phyloP scores from a whole-genome alignment of 1,139 yeast species.

The Debaryomycetaceae sp. region DNA sequence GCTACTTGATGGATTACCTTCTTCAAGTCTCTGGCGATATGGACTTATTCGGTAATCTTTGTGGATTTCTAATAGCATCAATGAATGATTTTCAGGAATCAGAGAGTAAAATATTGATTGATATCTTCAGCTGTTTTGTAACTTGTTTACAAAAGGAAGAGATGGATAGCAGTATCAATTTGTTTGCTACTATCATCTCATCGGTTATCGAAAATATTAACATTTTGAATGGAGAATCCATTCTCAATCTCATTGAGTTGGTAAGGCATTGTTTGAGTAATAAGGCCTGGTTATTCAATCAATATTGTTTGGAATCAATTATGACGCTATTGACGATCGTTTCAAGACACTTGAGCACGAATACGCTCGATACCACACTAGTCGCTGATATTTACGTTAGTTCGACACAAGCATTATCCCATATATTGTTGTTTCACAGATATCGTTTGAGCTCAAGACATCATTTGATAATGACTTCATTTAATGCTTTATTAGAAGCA shows the following conservation, averaged over 20 bases:
- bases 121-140: slow-evolving; percentile 5
- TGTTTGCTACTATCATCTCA: slow-evolving; percentile 1
- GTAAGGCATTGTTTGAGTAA: slow-evolving; percentile 44
- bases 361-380: slow-evolving; percentile 4
- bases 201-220: slow-evolving; percentile 3
- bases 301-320: slow-evolving; percentile 59
- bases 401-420: slow-evolving; percentile 48
- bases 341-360: slow-evolving; percentile 7
- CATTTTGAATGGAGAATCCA: slow-evolving; percentile 1
- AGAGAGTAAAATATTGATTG: slow-evolving; percentile 5
- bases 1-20: slow-evolving; percentile 12
- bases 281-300: slow-evolving; percentile 61
- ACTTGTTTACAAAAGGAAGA: slow-evolving; percentile 6
- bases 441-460: slow-evolving; percentile 68
- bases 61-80: slow-evolving; percentile 8
- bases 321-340: slow-evolving; percentile 33
- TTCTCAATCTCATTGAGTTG: slow-evolving; percentile 10
- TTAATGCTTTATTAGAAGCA: slow-evolving; percentile 47
- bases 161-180: slow-evolving; percentile 1
- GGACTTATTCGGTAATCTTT: slow-evolving; percentile 8
- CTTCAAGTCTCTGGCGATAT: slow-evolving; percentile 6
- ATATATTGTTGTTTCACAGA: slow-evolving; percentile 63
- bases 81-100: slow-evolving; percentile 4
- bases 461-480: slow-evolving; percentile 54
- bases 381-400: slow-evolving; percentile 24